A percentile compares a stretch with the other conserved stretches of the same genome.
These are phyloP conservation scores for Ilex aquifolium DNA, from an alignment of 257 asterid genomes.

Conservation along the genomic window DNA sequence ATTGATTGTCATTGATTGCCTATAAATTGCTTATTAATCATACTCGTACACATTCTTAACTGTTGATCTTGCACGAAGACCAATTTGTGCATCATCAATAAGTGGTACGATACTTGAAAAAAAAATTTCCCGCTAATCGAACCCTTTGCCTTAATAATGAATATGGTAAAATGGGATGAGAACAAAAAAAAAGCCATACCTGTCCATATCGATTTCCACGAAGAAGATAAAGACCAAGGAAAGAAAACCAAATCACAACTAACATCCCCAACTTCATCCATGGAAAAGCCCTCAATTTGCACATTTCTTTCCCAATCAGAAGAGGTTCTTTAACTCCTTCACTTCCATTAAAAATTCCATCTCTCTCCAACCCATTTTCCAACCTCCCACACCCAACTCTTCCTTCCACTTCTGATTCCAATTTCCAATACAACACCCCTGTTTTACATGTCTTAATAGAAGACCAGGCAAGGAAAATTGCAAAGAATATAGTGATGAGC, in stretches of 20 bases:
- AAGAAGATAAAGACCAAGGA: constrained; percentile 53
- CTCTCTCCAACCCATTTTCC: constrained; percentile 17
- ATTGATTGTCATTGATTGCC: too few relatives aligned
- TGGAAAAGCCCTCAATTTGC: constrained; percentile 30
- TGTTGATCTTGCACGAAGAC: too few relatives aligned
- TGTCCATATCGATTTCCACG: constrained; percentile 84
- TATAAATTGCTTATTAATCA: too few relatives aligned
- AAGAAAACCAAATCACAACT: constrained; percentile 60
- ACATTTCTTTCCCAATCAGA: constrained; percentile 17
- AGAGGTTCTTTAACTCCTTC: constrained; percentile 24
- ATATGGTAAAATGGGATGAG: not conserved
- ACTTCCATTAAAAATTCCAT: constrained; percentile 8
- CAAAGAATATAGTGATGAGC: constrained; percentile 57
- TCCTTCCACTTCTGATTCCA: constrained; percentile 40
- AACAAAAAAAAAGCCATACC: constrained; percentile 26
- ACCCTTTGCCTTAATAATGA: too few relatives aligned
- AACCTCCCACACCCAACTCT: constrained; percentile 13
- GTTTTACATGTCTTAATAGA: constrained; percentile 65
- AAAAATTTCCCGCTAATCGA: too few relatives aligned
- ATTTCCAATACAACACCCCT: constrained; percentile 52
- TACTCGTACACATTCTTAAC: too few relatives aligned
- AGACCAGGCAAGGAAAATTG: constrained; percentile 53
- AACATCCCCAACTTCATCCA: constrained; percentile 57
- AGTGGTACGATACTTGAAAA: too few relatives aligned
- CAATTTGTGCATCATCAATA: too few relatives aligned